Evolutionary conservation across 2,329 filamentous ascomycete genomes (phyloP), one percentile per base, ranked within the genome.

Genomic region (Aspergillus texensis): DNA sequence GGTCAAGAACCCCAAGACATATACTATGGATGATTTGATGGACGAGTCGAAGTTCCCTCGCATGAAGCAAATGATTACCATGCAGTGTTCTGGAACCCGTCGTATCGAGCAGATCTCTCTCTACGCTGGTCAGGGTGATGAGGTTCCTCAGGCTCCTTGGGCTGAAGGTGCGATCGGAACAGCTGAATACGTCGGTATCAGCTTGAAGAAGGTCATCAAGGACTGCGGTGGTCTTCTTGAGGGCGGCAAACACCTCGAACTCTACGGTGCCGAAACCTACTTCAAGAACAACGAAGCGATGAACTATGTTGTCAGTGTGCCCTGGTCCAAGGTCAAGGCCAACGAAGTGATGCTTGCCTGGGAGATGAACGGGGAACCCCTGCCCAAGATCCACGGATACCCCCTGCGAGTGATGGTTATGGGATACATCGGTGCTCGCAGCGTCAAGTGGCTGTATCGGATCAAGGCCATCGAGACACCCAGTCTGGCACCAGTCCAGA

Each of bases 201-300:
- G 83, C 32, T 79, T 91, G 16, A 91, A 91, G 71, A 90, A 89
- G 68, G 81, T 92, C 1, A 88, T 92, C 74, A 91, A 91, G 67
- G 78, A 86, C 63, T 92, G 89, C 63, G 90, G 89, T 2, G 89
- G 89, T 0, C 76, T 91, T 2, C 72, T 78, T 28, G 77, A 81
- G 0, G 78, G 80, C 1, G 87, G 81, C 0, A 84, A 86, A 62
- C 88, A 92, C 66, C 74, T 92, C 14, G 89, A 92, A 67, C 84
- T 92, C 56, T 88, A 86, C 62, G 90, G 90, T 0, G 89, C 87
- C 1, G 90, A 92, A 62, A 90, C 88, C 0, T 92, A 92, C 70
- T 89, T 92, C 80, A 92, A 92, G 74, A 85, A 88, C 57, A 82
- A 84, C 19, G 78, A 89, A 52, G 82, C 84, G 0, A 86, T 85